A percentile compares a stretch with the other conserved stretches of the same genome.
Conservation (phyloP, 2,329 filamentous ascomycete species). For the Fusarium nygamai region DNA sequence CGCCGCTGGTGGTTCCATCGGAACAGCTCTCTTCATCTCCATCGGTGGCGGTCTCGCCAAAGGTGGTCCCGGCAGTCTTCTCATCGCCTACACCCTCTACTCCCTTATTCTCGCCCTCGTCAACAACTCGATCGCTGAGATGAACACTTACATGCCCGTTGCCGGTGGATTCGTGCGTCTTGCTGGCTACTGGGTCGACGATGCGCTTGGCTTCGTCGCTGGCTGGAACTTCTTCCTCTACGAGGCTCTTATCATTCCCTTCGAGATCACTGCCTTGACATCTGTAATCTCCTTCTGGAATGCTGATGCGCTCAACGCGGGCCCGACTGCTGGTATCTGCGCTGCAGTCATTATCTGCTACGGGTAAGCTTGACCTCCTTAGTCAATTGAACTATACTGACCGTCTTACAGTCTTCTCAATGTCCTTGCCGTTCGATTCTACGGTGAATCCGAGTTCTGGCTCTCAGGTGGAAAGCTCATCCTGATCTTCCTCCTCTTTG, state of each 20-base stretch:
- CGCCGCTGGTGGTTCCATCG: constrained; percentile 34
- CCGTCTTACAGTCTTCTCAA: constrained; percentile 47
- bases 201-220: constrained; percentile 28
- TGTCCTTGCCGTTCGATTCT: constrained; percentile 53
- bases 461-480: constrained; percentile 56
- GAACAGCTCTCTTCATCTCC: constrained; percentile 36
- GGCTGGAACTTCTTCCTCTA: constrained; percentile 46
- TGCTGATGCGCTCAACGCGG: constrained; percentile 45
- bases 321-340: constrained; percentile 56
- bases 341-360: constrained; percentile 56
- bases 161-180: constrained; percentile 31
- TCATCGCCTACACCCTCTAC: constrained; percentile 24
- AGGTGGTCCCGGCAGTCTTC: constrained; percentile 25
- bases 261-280: constrained; percentile 61
- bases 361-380: constrained; percentile 22
- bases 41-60: constrained; percentile 35
- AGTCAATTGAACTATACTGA: background rate
- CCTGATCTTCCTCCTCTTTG: constrained; percentile 56
- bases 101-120: constrained; percentile 26
- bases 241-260: constrained; percentile 60
- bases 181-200: constrained; percentile 32
- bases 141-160: constrained; percentile 34
- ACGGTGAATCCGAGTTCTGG: constrained; percentile 58
- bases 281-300: constrained; percentile 62
- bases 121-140: constrained; percentile 34